Evolutionary conservation across 768 basidiomycete species (phyloP).

Genomic region (Lyophyllum decastes): DNA sequence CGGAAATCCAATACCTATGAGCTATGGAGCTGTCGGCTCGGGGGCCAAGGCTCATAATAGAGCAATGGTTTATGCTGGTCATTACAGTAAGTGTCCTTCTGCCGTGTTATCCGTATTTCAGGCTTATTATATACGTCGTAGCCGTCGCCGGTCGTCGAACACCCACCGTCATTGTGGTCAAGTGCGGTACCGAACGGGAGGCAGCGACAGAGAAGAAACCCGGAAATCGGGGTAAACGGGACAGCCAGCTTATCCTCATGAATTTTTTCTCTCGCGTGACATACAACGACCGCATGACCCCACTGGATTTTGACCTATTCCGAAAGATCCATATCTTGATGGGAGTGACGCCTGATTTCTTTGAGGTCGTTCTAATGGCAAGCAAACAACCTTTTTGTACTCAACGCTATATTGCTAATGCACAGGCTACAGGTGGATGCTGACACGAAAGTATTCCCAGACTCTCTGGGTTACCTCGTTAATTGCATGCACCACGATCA

Average conservation of each 20-base stretch:
- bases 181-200: conserved; percentile 92
- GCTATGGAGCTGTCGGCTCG: conserved; percentile 86
- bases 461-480: conserved; percentile 87
- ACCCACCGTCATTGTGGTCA: conserved; percentile 92
- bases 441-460: conserved; percentile 93
- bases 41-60: conserved; percentile 90
- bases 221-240: conserved; percentile 97
- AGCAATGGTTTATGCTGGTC: conserved; percentile 99
- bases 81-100: conserved; percentile 76
- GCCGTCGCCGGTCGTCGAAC: conserved; percentile 88
- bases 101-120: background rate
- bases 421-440: conserved; percentile 87
- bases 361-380: conserved; percentile 97
- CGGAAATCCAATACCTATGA: conserved; percentile 95
- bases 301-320: conserved; percentile 97
- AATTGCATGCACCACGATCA: conserved; percentile 99
- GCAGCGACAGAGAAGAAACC: conserved; percentile 86
- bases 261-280: conserved; percentile 99
- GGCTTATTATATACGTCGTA: conserved; percentile 24
- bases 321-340: conserved; percentile 94
- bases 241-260: conserved; percentile 98
- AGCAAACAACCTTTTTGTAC: conserved; percentile 26
- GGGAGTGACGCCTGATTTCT: conserved; percentile 99
- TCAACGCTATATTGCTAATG: conserved; percentile 1
- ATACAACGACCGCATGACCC: conserved; percentile 98